Percentiles rank a stretch among this genome's conserved stretches.
These are phyloP conservation scores for Paralagenidium karlingii DNA, from an alignment of 352 stramenopile genomes.

Conservation along the genomic window DNA sequence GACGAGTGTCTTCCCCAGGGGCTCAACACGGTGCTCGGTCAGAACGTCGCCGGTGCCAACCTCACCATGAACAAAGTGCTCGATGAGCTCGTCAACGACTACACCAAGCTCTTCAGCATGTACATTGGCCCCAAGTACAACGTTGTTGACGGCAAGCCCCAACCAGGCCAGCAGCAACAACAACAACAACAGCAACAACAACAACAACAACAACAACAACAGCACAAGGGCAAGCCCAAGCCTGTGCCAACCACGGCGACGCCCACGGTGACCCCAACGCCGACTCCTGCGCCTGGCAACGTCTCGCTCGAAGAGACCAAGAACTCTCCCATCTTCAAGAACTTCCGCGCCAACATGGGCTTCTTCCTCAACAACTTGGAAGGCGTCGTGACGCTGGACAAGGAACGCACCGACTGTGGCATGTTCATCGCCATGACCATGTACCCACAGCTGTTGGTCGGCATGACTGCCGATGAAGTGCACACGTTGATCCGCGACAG, in stretches of 20 bases:
- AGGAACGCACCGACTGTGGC: slow-evolving; percentile 20
- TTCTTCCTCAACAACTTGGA: slow-evolving; percentile 36
- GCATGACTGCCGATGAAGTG: slow-evolving; percentile 40
- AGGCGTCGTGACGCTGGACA: slow-evolving; percentile 22
- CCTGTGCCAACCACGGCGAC: not conserved
- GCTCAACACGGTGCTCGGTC: slow-evolving; percentile 25
- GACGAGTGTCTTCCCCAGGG: slow-evolving; percentile 31
- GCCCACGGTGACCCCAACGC: not conserved
- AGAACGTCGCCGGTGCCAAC: slow-evolving; percentile 21
- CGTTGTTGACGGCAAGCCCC: slow-evolving; percentile 11
- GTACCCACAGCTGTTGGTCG: slow-evolving; percentile 35
- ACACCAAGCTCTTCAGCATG: slow-evolving; percentile 29
- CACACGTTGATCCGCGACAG: slow-evolving; percentile 26
- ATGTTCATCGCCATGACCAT: slow-evolving; percentile 37
- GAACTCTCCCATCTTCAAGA: slow-evolving; percentile 23
- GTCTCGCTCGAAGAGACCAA: slow-evolving; percentile 23
- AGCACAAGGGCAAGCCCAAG: not conserved
- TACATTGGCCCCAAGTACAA: slow-evolving; percentile 38
- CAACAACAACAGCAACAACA: not conserved
- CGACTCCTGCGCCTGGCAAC: not conserved
- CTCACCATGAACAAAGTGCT: slow-evolving; percentile 24
- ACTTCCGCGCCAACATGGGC: slow-evolving; percentile 41
- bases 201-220: too few relatives aligned
- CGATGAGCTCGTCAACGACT: slow-evolving; percentile 18
- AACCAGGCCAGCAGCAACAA: slow-evolving; percentile 2